Percentiles rank a stretch among this genome's conserved stretches.
Evolutionary conservation across 352 stramenopile genomes (phyloP).

Genomic region (Phytophthora pluvialis): DNA sequence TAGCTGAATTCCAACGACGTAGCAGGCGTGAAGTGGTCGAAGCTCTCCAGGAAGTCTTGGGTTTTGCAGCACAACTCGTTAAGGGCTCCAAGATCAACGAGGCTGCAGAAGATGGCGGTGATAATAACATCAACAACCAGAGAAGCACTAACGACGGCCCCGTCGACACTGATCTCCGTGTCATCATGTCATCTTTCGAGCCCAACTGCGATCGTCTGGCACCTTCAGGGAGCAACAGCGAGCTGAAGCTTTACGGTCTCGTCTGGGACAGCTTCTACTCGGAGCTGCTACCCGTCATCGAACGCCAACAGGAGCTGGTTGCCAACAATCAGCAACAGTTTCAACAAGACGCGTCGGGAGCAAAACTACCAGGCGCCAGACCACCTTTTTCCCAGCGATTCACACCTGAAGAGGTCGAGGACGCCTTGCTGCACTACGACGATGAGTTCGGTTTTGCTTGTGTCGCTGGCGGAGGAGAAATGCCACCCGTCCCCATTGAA

Average conservation of each 20-base stretch:
- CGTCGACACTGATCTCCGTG: slow-evolving; percentile 24
- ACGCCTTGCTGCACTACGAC: slow-evolving; percentile 60
- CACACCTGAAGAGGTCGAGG: slow-evolving; percentile 51
- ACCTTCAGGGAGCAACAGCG: slow-evolving; percentile 30
- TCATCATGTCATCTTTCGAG: slow-evolving; percentile 55
- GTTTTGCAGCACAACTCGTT: slow-evolving; percentile 39
- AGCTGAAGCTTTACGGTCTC: slow-evolving; percentile 61
- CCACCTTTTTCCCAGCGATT: slow-evolving; percentile 40
- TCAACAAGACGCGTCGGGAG: neutral
- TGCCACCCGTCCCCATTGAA: slow-evolving; percentile 20
- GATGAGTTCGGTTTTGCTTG: slow-evolving; percentile 57
- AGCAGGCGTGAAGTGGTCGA: slow-evolving; percentile 55
- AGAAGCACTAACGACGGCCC: neutral
- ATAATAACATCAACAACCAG: neutral
- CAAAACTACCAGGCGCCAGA: neutral
- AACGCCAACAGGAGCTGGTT: slow-evolving; percentile 33
- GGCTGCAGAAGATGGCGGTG: neutral
- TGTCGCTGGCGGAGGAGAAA: slow-evolving; percentile 25
- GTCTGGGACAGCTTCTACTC: slow-evolving; percentile 66
- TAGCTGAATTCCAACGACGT: slow-evolving; percentile 56
- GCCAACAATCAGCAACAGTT: too few species aligned
- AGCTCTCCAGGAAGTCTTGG: slow-evolving; percentile 48
- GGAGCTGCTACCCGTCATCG: slow-evolving; percentile 47
- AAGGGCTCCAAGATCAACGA: slow-evolving; percentile 1
- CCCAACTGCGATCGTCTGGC: slow-evolving; percentile 48